Conservation (phyloP, 2,329 filamentous ascomycete genomes). For the Curvularia hawaiiensis region DNA sequence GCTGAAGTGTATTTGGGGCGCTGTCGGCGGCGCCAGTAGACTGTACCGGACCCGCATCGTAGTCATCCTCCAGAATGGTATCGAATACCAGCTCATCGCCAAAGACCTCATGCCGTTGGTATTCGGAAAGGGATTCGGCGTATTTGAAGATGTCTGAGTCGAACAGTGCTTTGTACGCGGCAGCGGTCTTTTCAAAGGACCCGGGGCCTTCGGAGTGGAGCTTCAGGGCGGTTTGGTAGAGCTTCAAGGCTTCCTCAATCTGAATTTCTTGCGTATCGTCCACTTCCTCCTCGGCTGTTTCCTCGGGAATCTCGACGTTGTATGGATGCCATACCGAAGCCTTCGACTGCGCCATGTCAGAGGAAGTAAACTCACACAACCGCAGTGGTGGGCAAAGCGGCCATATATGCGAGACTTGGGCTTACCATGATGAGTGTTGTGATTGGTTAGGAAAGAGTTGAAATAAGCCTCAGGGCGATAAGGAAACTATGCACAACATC, state of each 20-base stretch:
- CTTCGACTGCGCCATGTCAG: conserved; percentile 37
- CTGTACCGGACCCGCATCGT: conserved; percentile 50
- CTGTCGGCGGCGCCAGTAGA: conserved; percentile 69
- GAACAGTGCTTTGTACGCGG: conserved; percentile 85
- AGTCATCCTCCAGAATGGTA: conserved; percentile 46
- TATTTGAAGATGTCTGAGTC: conserved; percentile 93
- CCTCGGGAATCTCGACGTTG: conserved; percentile 93
- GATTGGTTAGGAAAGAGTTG: conserved; percentile 12
- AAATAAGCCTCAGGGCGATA: conserved; percentile 8
- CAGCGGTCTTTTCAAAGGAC: conserved; percentile 75
- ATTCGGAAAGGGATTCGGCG: conserved; percentile 84
- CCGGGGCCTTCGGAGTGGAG: conserved; percentile 84
- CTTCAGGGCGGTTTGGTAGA: conserved; percentile 90
- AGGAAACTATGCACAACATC: conserved; percentile 16
- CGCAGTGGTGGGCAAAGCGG: background rate
- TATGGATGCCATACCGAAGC: conserved; percentile 73
- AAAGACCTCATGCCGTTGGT: conserved; percentile 69
- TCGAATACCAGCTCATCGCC: conserved; percentile 52
- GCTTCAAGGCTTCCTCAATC: conserved; percentile 94
- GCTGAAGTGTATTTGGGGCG: conserved; percentile 79
- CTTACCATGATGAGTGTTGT: conserved; percentile 29
- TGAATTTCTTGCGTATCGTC: conserved; percentile 96
- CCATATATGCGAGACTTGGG: conserved; percentile 3
- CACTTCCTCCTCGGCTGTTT: conserved; percentile 84
- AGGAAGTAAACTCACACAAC: background rate